Evolutionary conservation across 257 asterid species (phyloP).

Genomic region (Solanum piurae): DNA sequence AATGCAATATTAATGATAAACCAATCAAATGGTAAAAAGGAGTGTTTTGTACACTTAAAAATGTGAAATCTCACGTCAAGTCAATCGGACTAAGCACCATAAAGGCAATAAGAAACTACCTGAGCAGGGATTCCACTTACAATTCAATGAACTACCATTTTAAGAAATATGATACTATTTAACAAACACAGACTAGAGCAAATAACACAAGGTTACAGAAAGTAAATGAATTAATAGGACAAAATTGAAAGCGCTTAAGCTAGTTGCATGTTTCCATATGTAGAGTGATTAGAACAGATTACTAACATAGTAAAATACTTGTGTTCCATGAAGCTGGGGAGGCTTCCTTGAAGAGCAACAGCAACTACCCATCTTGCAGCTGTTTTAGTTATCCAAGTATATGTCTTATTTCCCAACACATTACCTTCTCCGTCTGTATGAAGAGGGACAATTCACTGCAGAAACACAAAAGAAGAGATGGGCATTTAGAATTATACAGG

Average conservation of each 20-base stretch:
- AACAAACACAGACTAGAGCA: neutral
- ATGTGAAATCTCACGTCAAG: neutral
- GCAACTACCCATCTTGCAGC: constrained; percentile 62
- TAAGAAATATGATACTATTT: neutral
- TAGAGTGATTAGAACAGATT: neutral
- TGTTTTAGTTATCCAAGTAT: neutral
- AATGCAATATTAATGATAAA: neutral
- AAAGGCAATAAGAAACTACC: neutral
- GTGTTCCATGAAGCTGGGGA: constrained; percentile 62
- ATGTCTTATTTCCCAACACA: neutral
- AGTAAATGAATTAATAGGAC: neutral
- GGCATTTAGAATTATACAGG: neutral
- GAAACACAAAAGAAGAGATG: neutral
- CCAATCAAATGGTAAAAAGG: neutral
- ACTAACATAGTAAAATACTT: constrained; percentile 65
- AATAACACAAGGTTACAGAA: neutral
- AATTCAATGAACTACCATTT: neutral
- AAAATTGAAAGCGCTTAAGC: neutral
- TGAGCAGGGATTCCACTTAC: neutral
- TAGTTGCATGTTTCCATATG: neutral
- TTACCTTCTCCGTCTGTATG: neutral
- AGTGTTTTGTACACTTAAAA: neutral
- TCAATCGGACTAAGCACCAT: neutral
- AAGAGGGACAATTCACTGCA: neutral
- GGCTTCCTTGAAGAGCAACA: constrained; percentile 69